phyloP scores from a whole-genome alignment of 208 protist species.

The Phytomonas serpens region DNA sequence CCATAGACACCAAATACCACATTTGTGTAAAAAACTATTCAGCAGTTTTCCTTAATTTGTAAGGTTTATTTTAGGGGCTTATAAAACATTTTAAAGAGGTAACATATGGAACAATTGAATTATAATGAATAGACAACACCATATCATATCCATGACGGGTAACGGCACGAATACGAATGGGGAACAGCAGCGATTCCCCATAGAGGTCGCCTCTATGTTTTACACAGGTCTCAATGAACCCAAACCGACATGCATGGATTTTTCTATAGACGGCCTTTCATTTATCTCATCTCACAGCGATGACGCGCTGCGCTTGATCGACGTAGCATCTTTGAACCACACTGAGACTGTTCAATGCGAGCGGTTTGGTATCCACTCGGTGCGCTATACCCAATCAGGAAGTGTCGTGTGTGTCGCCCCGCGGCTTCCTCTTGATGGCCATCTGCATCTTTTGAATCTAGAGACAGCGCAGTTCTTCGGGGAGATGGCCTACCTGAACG shows the following conservation, averaged over 20 bases:
- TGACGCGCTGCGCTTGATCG: slow-evolving; percentile 62
- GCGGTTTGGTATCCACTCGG: slow-evolving; percentile 46
- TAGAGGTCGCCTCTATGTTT: slow-evolving; percentile 64
- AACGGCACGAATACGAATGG: not conserved
- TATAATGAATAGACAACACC: not conserved
- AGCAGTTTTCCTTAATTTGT: not conserved
- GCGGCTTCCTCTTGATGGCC: slow-evolving; percentile 57
- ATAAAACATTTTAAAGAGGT: not conserved
- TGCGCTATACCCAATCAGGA: slow-evolving; percentile 63
- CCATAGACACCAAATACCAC: not conserved
- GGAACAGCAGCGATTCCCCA: slow-evolving; percentile 11
- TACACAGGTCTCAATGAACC: slow-evolving; percentile 66
- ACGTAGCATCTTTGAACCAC: slow-evolving; percentile 41
- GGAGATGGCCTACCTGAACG: slow-evolving; percentile 60
- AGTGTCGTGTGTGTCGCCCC: slow-evolving; percentile 57
- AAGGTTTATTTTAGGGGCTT: not conserved
- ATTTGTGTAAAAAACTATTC: not conserved
- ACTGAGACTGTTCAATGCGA: slow-evolving; percentile 46
- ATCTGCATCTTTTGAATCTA: slow-evolving; percentile 72
- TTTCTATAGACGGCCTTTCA: slow-evolving; percentile 54
- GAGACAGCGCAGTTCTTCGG: slow-evolving; percentile 57
- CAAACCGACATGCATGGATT: slow-evolving; percentile 60
- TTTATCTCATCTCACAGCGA: slow-evolving; percentile 71
- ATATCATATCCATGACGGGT: not conserved
- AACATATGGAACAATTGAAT: not conserved